phyloP scores from a whole-genome alignment of 2,329 filamentous ascomycete genomes.

The Fusarium clavum region DNA sequence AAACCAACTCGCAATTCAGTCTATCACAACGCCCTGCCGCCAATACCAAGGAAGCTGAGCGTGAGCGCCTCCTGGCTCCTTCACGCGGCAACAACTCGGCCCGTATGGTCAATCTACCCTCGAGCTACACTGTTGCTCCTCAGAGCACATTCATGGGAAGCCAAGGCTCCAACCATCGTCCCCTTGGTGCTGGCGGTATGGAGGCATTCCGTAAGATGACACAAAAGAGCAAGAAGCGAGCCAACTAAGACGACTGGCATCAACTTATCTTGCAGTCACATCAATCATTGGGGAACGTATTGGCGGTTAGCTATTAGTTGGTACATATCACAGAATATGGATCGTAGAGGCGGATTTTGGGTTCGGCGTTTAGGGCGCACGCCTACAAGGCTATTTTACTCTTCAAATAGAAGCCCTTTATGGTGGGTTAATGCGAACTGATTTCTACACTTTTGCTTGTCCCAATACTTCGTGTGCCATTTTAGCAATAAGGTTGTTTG shows the following conservation, averaged over 20 bases:
- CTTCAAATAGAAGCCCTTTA: slow-evolving; percentile 16
- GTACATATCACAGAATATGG: slow-evolving; percentile 35
- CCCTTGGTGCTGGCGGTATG: slow-evolving; percentile 71
- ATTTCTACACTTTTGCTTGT: neutral
- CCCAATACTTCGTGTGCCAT: neutral
- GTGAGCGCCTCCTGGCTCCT: slow-evolving; percentile 69
- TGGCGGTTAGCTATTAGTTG: slow-evolving; percentile 39
- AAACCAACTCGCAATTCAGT: slow-evolving; percentile 61
- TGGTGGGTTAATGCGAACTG: slow-evolving; percentile 7
- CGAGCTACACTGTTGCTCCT: slow-evolving; percentile 70
- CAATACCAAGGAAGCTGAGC: slow-evolving; percentile 62
- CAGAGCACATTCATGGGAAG: slow-evolving; percentile 70
- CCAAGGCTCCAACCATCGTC: slow-evolving; percentile 64
- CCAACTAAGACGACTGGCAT: slow-evolving; percentile 13
- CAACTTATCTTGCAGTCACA: neutral
- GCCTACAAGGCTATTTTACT: slow-evolving; percentile 26
- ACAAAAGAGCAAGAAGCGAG: slow-evolving; percentile 69
- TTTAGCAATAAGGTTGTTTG: neutral
- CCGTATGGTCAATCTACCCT: slow-evolving; percentile 64
- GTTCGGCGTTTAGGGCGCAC: slow-evolving; percentile 43
- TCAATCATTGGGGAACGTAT: slow-evolving; percentile 4
- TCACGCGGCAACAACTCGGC: slow-evolving; percentile 67
- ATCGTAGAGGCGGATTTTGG: slow-evolving; percentile 25
- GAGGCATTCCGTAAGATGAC: slow-evolving; percentile 76
- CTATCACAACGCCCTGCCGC: slow-evolving; percentile 63